Evolutionary conservation across 176 grass and related monocot genomes (phyloP), one percentile per base, ranked within the genome.

Genomic region (Olyra latifolia): DNA sequence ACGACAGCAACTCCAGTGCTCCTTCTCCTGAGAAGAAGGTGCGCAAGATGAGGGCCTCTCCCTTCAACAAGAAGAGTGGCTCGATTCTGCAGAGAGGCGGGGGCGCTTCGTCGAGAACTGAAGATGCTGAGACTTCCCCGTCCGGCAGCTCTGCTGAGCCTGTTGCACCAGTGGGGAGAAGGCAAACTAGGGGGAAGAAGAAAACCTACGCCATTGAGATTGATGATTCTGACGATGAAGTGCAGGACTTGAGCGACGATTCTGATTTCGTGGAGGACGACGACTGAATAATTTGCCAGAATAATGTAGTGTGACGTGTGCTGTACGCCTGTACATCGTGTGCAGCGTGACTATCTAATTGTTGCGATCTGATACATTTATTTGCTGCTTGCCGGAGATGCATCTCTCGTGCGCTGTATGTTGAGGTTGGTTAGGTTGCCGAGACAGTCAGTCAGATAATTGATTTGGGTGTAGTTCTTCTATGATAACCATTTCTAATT

Each of bases 41-140:
- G 2, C 84, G 90, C 30, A 94, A 89, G 84, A 94, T 88, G 44
- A 91, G 87, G 46, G 19, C 27, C 27, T 94, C 95, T 66, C 91
- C 89, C 15, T 94, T 95, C 80, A 85, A 93, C 43, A 98, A 91
- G 88, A 98, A 94, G 83, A 93, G 86, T 14, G 84, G 86, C 13
- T 87, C 86, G 0, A 41, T 91, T 62, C 63, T 87, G 45, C 76
- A 85, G 69, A 74, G 86, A 61, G 67, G 23, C 5, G 47, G 42
- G 1, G 52, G 46, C 38, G 52, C 88, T 63, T 57, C 86, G 3
- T 28, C 65, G 8, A 69, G 45, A 32, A 71, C 69, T 29, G 82
- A 80, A 68, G 79, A 78, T 52, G 66, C 28, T 20, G 74, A 77
- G 6, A 15, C 77, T 27, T 84, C 75, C 19, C 45, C 62, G 7